Percentiles rank a stretch among this genome's conserved stretches.
Conservation (phyloP, 441 rosid genomes). For the Biscutella laevigata region DNA sequence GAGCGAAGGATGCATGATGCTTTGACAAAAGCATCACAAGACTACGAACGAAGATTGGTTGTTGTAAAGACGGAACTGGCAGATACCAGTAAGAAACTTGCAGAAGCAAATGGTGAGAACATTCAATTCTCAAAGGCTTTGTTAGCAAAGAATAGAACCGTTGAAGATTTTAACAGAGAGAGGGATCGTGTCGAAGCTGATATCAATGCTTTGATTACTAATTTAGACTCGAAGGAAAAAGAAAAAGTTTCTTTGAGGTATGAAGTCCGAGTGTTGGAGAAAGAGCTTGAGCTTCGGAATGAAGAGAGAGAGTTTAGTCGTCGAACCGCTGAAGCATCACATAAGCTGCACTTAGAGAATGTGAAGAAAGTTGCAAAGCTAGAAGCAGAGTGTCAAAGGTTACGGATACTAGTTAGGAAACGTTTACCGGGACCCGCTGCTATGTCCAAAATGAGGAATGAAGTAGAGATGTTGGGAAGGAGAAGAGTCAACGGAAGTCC, state of each 20-base stretch:
- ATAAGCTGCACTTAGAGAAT: slow-evolving; percentile 65
- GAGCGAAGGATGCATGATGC: slow-evolving; percentile 71
- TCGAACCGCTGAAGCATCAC: slow-evolving; percentile 54
- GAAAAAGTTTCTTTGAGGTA: slow-evolving; percentile 67
- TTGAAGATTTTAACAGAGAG: slow-evolving; percentile 46
- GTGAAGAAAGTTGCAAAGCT: slow-evolving; percentile 73
- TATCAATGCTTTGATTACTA: slow-evolving; percentile 43
- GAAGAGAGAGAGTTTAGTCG: slow-evolving; percentile 78
- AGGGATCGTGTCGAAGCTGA: slow-evolving; percentile 46
- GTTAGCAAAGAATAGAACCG: slow-evolving; percentile 43
- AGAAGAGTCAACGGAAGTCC: slow-evolving; percentile 40
- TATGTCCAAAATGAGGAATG: slow-evolving; percentile 63
- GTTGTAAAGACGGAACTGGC: slow-evolving; percentile 42
- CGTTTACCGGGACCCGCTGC: slow-evolving; percentile 76
- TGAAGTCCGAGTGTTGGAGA: slow-evolving; percentile 68
- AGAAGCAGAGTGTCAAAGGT: slow-evolving; percentile 81
- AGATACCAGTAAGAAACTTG: slow-evolving; percentile 42
- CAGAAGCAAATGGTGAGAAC: slow-evolving; percentile 44
- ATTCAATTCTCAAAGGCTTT: slow-evolving; percentile 46
- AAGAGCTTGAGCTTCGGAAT: slow-evolving; percentile 74
- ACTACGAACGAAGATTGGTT: slow-evolving; percentile 38
- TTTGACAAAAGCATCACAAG: slow-evolving; percentile 50
- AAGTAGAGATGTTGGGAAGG: slow-evolving; percentile 62
- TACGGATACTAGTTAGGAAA: slow-evolving; percentile 65
- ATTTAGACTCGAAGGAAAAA: slow-evolving; percentile 67